Evolutionary conservation across 2,329 filamentous ascomycete species (phyloP), one percentile per base, ranked within the genome.

Genomic region (Tolypocladium cylindrosporum): DNA sequence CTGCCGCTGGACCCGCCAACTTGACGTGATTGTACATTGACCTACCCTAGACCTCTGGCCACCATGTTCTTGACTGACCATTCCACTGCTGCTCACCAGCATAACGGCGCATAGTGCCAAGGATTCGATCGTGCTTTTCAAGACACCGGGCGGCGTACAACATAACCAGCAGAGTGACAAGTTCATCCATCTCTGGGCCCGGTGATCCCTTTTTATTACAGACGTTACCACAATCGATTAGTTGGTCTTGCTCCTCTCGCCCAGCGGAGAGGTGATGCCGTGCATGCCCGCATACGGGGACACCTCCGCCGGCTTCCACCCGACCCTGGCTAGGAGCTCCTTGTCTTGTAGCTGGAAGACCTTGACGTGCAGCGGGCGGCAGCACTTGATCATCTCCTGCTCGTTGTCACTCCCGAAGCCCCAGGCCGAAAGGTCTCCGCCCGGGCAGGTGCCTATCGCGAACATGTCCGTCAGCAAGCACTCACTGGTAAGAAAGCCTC

Each of bases 381-480:
- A 91, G 61, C 84, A 88, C 59, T 83, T 82, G 64, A 81, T 70
- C 81, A 90, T 90, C 56, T 85, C 85, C 66, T 85, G 80, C 62
- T 84, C 82, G 70, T 83, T 86, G 53, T 80, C 81, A 50, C 79
- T 83, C 14, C 87, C 86, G 78, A 90, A 94, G 0, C 88, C 89
- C 89, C 89, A 93, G n/a, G 83, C 77, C 1, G 87, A 91, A 54
- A 94, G 73, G 68, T 94, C 90, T 0, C 90, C 90, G 1, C 90
- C 90, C 0, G 90, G 90, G 67, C 90, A 94, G 0, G 90, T 89
- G 60, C 78, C 77, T 81, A 14, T 42, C 10, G 40, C 10, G 40
- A 36, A 57, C 21, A 54, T 11, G 2, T 51, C 27, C 8, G 48
- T 51, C 8, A 51, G 48, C 27, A 51, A 50, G 9, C 14, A 1